A percentile compares a stretch with the other conserved stretches of the same genome.
Conservation (phyloP, 331 rosid species). For the Spiraea crenata region DNA sequence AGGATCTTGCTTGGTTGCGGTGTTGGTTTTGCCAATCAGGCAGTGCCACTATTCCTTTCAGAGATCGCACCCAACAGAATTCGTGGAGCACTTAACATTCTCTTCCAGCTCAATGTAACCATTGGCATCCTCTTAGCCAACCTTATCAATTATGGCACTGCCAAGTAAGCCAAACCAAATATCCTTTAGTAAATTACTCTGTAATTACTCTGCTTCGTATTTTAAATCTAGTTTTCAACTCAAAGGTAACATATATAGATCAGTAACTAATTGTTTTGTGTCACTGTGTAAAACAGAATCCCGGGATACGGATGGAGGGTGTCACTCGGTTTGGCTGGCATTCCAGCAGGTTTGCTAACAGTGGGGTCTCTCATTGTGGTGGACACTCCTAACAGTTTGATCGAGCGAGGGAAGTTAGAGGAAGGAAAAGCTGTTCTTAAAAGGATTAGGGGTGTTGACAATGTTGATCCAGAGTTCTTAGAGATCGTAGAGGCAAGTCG, state of each 20-base stretch:
- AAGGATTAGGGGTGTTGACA: conserved; percentile 55
- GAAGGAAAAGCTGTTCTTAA: conserved; percentile 52
- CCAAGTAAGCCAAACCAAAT: conserved; percentile 21
- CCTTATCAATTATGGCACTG: conserved; percentile 41
- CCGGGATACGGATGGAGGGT: conserved; percentile 74
- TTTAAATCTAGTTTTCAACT: no score
- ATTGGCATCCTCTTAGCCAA: conserved; percentile 35
- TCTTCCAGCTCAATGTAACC: conserved; percentile 35
- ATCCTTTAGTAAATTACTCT: no score
- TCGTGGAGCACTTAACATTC: conserved; percentile 42
- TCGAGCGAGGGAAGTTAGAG: conserved; percentile 52
- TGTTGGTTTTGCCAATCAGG: conserved; percentile 66
- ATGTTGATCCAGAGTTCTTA: conserved; percentile 50
- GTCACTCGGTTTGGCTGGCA: conserved; percentile 60
- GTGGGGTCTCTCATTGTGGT: conserved; percentile 46
- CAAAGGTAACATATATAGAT: no score
- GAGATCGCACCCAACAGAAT: conserved; percentile 47
- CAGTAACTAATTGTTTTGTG: no score
- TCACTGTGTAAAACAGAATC: conserved; percentile 29
- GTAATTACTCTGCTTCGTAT: no score
- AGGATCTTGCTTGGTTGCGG: conserved; percentile 59
- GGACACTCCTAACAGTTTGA: conserved; percentile 73
- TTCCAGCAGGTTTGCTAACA: conserved; percentile 51
- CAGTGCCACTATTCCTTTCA: conserved; percentile 39
- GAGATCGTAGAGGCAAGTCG: conserved; percentile 65